These are phyloP conservation scores for Lippia alba DNA, from an alignment of 305 asterid species.

Conservation along the genomic window DNA sequence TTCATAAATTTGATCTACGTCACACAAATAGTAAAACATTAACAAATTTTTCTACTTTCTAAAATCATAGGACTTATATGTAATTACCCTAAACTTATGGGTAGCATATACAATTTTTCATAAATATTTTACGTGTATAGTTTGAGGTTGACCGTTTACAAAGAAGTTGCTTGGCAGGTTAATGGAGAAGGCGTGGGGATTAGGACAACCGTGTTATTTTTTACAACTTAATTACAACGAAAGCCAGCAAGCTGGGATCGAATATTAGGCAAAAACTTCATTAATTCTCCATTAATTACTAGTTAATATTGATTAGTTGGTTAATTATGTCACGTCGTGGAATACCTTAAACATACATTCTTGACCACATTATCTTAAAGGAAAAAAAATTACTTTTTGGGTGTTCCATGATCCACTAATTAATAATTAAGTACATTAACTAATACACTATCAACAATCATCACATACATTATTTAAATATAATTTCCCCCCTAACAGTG, in stretches of 20 bases:
- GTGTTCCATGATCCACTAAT: too few relatives aligned
- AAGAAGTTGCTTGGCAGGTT: slow-evolving; percentile 22
- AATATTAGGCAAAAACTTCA: background rate
- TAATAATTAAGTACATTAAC: too few relatives aligned
- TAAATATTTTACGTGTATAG: background rate
- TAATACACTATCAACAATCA: too few relatives aligned
- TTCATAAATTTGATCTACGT: too few relatives aligned
- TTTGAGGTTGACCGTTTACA: background rate
- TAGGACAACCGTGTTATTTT: slow-evolving; percentile 32
- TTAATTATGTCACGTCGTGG: slow-evolving; percentile 5
- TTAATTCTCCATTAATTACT: slow-evolving; percentile 9
- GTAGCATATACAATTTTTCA: background rate
- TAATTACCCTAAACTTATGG: too few relatives aligned
- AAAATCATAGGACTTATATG: too few relatives aligned
- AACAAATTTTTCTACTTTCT: too few relatives aligned
- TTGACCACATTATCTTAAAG: background rate
- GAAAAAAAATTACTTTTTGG: background rate
- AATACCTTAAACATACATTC: background rate
- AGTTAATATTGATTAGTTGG: slow-evolving; percentile 11
- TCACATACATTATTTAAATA: too few relatives aligned
- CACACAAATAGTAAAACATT: too few relatives aligned
- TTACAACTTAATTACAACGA: background rate
- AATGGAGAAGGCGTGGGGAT: slow-evolving; percentile 38
- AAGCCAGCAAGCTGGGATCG: slow-evolving; percentile 8
- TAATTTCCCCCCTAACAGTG: too few relatives aligned